phyloP scores from a whole-genome alignment of 805 yeast genomes.

The Kazachstania africana region DNA sequence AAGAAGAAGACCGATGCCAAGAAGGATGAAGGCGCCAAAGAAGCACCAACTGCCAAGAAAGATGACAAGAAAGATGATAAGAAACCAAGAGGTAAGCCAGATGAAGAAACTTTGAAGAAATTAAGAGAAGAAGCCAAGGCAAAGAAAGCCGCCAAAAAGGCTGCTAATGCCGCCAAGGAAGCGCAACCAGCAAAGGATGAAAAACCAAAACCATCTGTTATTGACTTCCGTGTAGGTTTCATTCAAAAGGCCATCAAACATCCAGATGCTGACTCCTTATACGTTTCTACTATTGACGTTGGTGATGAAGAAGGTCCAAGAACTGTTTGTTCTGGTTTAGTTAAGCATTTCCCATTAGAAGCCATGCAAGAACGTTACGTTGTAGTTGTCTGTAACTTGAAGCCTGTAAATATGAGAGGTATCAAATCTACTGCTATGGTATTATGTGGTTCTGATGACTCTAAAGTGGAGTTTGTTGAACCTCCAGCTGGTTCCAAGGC shows the following conservation, averaged over 20 bases:
- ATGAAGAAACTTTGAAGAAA: constrained; percentile 35
- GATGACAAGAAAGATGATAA: constrained; percentile 10
- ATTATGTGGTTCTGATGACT: constrained; percentile 74
- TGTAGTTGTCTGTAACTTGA: constrained; percentile 86
- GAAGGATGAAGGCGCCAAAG: constrained; percentile 9
- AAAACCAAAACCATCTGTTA: constrained; percentile 69
- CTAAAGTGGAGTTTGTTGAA: constrained; percentile 76
- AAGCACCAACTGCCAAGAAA: too few species aligned
- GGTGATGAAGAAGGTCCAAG: constrained; percentile 97
- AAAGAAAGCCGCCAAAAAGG: constrained; percentile 45
- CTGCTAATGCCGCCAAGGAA: constrained; percentile 42
- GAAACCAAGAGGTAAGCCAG: constrained; percentile 34
- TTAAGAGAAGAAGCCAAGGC: constrained; percentile 46
- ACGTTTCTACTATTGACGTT: constrained; percentile 91
- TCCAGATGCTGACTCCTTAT: constrained; percentile 94
- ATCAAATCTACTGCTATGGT: constrained; percentile 95
- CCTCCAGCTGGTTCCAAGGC: constrained; percentile 91
- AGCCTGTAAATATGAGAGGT: constrained; percentile 98
- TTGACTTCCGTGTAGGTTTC: constrained; percentile 92
- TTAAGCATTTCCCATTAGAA: constrained; percentile 77
- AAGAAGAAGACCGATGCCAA: constrained; percentile 30
- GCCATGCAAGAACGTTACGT: constrained; percentile 92
- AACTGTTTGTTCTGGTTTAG: constrained; percentile 96
- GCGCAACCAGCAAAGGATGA: constrained; percentile 29
- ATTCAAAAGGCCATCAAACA: constrained; percentile 94